Evolutionary conservation across 129 eudicot genomes (phyloP).

Genomic region (Helichrysum umbraculigerum): DNA sequence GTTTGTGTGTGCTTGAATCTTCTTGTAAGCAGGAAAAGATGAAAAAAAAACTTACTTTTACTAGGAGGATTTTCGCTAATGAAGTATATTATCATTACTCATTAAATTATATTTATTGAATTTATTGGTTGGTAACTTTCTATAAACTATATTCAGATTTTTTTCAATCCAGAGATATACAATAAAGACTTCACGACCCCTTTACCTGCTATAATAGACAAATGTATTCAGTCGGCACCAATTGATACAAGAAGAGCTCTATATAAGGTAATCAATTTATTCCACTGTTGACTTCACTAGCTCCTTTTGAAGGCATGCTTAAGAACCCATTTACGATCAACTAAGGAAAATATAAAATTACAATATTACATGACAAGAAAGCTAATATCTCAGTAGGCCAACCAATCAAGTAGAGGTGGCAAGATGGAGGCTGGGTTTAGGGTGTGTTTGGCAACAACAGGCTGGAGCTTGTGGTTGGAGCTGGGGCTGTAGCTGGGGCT

Average conservation of each 20-base stretch:
- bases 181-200: constrained; percentile 69
- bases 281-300: constrained; percentile 1
- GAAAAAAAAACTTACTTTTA: neutral
- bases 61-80: neutral
- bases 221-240: constrained; percentile 97
- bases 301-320: neutral
- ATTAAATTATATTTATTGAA: neutral
- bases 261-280: constrained; percentile 59
- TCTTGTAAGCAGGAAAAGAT: neutral
- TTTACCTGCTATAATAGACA: constrained; percentile 85
- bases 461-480: too few relatives aligned
- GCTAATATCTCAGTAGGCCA: neutral
- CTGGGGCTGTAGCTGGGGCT: too few relatives aligned
- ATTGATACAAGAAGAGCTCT: constrained; percentile 95
- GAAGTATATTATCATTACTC: neutral
- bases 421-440: neutral
- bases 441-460: too few relatives aligned
- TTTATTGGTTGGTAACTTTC: constrained; percentile 15
- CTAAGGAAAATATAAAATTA: neutral
- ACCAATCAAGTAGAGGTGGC: neutral
- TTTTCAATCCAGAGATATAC: constrained; percentile 93
- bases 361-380: neutral
- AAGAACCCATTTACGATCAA: neutral
- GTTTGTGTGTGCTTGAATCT: neutral
- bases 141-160: constrained; percentile 56